Base-by-base conservation (phyloP, 2,329 filamentous ascomycete genomes). In the Aspergillus awamori region DNA sequence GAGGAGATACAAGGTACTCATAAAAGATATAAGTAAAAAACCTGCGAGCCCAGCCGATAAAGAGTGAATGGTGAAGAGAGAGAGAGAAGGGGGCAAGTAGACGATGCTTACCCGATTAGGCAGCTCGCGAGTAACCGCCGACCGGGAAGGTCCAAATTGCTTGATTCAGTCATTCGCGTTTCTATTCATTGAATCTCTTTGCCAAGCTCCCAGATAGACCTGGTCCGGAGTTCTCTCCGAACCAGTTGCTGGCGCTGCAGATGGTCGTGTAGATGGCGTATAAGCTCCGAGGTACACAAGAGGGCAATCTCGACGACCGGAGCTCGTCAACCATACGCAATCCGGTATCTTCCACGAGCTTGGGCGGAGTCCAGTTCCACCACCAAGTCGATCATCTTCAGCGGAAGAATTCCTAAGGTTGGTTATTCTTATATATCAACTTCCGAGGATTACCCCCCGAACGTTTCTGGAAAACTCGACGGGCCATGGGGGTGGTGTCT, bases 321-420 rank as follows among this genome's bases (percentile, higher is more conserved):
- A 59, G 49, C 36, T 68, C 60, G 62, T 63, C 53, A 43, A 63
- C 58, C 43, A 67, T 63, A 63, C 68, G 62, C 28, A 22, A 67
- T 62, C 28, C 6, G 63, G 67, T 22, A 53, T 65, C 62, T 54
- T 70, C 62, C 63, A 69, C 67, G 66, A 69, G 59, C 61, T 48
- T 10, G 13, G 22, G 59, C 59, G 55, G 59, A 58, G 47, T 54
- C 36, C 17, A 55, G 53, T n/a, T 56, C 53, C 53, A 43, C 38
- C 22, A 36, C 28, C 41, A 20, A 22, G 53, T 56, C 53, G 38
- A 56, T 56, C 39, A 33, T 45, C 53, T 43, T 20, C 41, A 45
- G 10, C 20, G 41, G 33, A 36, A 36, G 33, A 13, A 36, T 13
- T 36, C 33, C 33, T 13, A 3, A 45, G 17, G 17, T 45, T 22